Conservation (phyloP, 192 early-diverging fungal species). For the Chytriomyces sp. region DNA sequence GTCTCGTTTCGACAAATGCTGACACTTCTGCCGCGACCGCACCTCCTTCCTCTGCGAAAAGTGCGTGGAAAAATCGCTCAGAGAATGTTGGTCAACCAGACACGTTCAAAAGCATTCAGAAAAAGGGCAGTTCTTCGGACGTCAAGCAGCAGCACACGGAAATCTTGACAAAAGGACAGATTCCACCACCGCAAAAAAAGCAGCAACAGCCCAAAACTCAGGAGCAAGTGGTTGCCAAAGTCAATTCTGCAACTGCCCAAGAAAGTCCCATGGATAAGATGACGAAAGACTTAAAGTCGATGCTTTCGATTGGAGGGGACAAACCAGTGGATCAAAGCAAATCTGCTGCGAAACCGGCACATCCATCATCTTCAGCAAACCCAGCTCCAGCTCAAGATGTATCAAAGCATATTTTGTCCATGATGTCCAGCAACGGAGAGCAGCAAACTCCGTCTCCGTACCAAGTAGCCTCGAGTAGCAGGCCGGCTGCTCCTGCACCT, state of each 20-base stretch:
- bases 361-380: constrained; percentile 1
- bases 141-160: constrained; percentile 21
- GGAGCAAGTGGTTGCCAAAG: constrained; percentile 7
- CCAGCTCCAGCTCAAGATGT: constrained; percentile 15
- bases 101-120: constrained; percentile 2
- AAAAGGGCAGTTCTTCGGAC: background rate
- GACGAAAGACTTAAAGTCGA: constrained; percentile 26
- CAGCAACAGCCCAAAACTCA: constrained; percentile 12
- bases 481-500: background rate
- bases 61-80: constrained; percentile 17
- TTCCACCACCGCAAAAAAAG: background rate
- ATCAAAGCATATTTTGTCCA: constrained; percentile 29
- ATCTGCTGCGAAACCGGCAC: constrained; percentile 1
- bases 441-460: background rate
- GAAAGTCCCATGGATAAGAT: constrained; percentile 14
- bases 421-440: constrained; percentile 6
- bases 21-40: background rate
- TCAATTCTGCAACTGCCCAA: background rate
- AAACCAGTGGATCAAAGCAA: background rate
- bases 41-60: constrained; percentile 8
- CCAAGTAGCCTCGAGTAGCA: background rate
- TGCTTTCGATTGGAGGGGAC: constrained; percentile 26
- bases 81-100: background rate
- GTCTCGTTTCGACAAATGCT: constrained; percentile 1
- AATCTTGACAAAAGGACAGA: constrained; percentile 10